These are phyloP conservation scores for Termitomyces sp. DNA, from an alignment of 768 basidiomycete genomes.

Conservation along the genomic window DNA sequence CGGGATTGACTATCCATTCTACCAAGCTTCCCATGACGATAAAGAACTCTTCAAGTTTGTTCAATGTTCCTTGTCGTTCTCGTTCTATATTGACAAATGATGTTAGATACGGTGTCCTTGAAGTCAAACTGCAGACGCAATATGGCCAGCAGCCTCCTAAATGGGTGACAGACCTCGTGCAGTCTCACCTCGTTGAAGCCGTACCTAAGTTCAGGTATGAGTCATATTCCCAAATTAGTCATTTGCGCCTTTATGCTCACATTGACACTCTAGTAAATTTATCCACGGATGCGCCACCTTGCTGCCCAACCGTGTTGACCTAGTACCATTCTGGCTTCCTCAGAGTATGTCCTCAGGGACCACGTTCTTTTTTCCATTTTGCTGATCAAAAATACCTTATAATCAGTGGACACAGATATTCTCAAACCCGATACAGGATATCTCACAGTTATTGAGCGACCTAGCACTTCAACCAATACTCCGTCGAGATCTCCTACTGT, in stretches of 20 bases:
- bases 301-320: constrained; percentile 86
- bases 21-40: constrained; percentile 69
- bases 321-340: constrained; percentile 98
- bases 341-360: constrained; percentile 57
- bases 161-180: constrained; percentile 96
- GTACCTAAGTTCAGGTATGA: constrained; percentile 93
- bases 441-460: constrained; percentile 72
- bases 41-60: constrained; percentile 86
- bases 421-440: constrained; percentile 87
- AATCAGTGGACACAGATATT: constrained; percentile 89
- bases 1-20: constrained; percentile 89
- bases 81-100: background rate
- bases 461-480: constrained; percentile 34
- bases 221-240: background rate
- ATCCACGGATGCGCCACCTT: constrained; percentile 96
- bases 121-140: constrained; percentile 97
- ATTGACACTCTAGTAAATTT: constrained; percentile 61
- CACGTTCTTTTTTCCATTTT: background rate
- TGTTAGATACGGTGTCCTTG: constrained; percentile 81
- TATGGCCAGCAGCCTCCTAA: constrained; percentile 91
- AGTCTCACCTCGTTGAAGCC: constrained; percentile 93
- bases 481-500: constrained; percentile 46
- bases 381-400: background rate
- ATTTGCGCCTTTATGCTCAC: constrained; percentile 2
- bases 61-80: constrained; percentile 11